Evolutionary conservation across 768 basidiomycete genomes (phyloP).

Genomic region (Lentinula lateritia): DNA sequence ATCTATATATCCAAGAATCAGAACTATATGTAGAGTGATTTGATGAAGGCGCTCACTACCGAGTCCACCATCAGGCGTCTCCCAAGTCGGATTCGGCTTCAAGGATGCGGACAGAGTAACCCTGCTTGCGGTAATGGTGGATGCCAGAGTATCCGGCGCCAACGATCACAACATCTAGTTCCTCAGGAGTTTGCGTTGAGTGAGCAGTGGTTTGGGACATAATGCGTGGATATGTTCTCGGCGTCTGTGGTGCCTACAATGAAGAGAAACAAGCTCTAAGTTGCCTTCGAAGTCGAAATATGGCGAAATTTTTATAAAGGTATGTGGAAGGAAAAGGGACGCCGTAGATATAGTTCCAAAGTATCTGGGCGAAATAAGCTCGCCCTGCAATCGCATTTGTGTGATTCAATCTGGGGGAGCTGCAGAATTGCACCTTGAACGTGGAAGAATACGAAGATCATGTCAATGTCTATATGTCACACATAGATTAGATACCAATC

Average conservation of each 20-base stretch:
- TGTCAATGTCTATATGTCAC: no score
- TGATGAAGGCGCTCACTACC: neutral
- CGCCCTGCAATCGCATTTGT: neutral
- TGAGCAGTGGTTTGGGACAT: neutral
- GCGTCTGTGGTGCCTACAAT: neutral
- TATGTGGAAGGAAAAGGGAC: neutral
- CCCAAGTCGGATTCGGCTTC: conserved; percentile 16
- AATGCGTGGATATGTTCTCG: neutral
- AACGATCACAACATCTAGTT: conserved; percentile 18
- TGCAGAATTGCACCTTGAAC: neutral
- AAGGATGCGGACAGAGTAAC: conserved; percentile 2
- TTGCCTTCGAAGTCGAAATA: no score
- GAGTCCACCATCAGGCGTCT: conserved; percentile 14
- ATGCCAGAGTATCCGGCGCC: conserved; percentile 21
- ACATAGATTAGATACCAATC: no score
- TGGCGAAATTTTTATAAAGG: neutral
- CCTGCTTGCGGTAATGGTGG: conserved; percentile 7
- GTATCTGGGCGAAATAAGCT: neutral
- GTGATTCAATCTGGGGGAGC: no score
- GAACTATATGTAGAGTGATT: conserved; percentile 2
- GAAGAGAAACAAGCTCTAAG: neutral
- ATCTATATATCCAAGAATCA: conserved; percentile 6
- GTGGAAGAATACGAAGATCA: no score
- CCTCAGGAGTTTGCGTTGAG: neutral
- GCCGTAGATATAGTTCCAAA: neutral